Percentiles rank a stretch among this genome's conserved stretches.
Evolutionary conservation across 768 basidiomycete genomes (phyloP).

Genomic region (Leccinum pellstonianum): DNA sequence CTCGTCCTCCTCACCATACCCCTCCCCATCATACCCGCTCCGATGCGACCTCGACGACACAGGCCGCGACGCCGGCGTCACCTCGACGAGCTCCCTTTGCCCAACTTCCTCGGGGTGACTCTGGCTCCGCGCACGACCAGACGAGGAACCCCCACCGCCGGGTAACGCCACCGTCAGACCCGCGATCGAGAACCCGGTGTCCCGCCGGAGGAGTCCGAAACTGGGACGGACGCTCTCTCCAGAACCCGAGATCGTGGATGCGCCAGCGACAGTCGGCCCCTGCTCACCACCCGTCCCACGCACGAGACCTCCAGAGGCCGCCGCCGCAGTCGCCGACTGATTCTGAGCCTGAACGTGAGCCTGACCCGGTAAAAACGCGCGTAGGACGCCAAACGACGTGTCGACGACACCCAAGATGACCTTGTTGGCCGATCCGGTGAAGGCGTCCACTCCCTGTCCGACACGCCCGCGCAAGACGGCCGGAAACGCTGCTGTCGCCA

Average conservation of each 20-base stretch:
- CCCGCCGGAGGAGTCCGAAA: slow-evolving; percentile 69
- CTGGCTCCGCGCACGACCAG: slow-evolving; percentile 11
- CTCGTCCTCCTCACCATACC: slow-evolving; percentile 12
- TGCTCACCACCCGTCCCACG: no score
- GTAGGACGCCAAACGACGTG: slow-evolving; percentile 83
- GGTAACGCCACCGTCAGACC: slow-evolving; percentile 69
- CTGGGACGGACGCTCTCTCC: slow-evolving; percentile 40
- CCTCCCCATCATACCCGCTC: slow-evolving; percentile 19
- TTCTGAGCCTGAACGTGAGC: not conserved
- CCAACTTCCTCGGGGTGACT: slow-evolving; percentile 35
- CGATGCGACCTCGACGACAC: slow-evolving; percentile 41
- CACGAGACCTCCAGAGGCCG: no score
- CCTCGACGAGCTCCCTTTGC: slow-evolving; percentile 54
- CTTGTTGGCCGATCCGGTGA: slow-evolving; percentile 79
- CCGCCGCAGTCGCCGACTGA: no score
- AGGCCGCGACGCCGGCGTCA: slow-evolving; percentile 44
- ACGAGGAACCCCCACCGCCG: slow-evolving; percentile 10
- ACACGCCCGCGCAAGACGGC: slow-evolving; percentile 70
- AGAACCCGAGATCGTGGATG: not conserved
- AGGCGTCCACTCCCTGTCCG: slow-evolving; percentile 75
- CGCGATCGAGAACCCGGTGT: slow-evolving; percentile 81
- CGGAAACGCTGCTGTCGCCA: slow-evolving; percentile 32
- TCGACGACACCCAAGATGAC: slow-evolving; percentile 85
- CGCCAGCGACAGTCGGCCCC: not conserved
- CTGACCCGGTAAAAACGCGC: slow-evolving; percentile 64